These are phyloP conservation scores for Podaxis pistillaris DNA, from an alignment of 768 basidiomycete species.

Conservation along the genomic window DNA sequence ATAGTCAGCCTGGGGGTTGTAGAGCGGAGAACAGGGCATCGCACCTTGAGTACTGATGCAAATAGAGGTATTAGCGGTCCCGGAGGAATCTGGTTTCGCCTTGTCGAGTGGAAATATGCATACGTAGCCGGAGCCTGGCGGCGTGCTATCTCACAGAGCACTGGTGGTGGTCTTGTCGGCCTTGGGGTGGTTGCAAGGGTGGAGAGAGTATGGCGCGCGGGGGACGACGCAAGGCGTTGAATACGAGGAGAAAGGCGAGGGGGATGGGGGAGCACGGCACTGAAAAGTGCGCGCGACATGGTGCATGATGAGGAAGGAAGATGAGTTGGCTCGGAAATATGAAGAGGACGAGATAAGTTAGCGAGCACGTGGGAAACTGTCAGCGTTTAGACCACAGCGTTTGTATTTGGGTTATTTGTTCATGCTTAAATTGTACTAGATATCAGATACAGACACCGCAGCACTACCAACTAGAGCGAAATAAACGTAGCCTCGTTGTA, in stretches of 20 bases:
- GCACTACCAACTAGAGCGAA: conserved; percentile 38
- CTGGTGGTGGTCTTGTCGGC: not conserved
- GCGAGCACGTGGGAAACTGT: conserved; percentile 3
- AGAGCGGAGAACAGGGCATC: conserved; percentile 4
- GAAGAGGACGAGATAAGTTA: not conserved
- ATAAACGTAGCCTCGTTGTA: conserved; percentile 94
- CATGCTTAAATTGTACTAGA: not conserved
- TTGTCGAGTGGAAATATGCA: conserved; percentile 36
- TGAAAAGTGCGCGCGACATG: conserved; percentile 8
- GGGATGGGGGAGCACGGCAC: not conserved
- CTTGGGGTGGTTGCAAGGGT: not conserved
- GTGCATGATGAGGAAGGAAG: conserved; percentile 7
- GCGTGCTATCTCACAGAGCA: conserved; percentile 7
- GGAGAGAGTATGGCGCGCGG: not conserved
- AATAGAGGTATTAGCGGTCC: conserved; percentile 46
- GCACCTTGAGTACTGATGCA: conserved; percentile 63
- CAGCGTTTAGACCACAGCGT: not conserved
- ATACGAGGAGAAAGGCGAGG: not conserved
- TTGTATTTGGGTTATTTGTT: not conserved
- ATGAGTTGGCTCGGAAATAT: not conserved
- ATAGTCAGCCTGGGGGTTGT: not conserved
- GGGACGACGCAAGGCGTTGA: not conserved
- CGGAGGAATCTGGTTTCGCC: conserved; percentile 32
- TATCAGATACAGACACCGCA: not conserved
- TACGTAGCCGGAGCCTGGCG: not conserved